Evolutionary conservation across 1,139 yeast species (phyloP), one percentile per base, ranked within the genome.

Genomic region (Ogataea hybrid): DNA sequence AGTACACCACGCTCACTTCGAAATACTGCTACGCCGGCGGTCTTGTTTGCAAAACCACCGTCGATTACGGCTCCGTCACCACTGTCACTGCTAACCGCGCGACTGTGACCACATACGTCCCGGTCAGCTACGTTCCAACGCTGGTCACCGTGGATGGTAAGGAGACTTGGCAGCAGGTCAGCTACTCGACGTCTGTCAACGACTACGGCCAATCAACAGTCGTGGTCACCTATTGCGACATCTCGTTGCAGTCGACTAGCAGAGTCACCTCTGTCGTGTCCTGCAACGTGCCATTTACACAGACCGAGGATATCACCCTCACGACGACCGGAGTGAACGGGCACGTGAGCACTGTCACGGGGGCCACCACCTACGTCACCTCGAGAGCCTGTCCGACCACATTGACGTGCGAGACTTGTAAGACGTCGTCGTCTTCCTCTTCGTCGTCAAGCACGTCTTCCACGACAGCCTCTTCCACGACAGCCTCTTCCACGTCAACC

Each of bases 211-310:
- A 38, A 14, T 28, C 43, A 3, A 40, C 46, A 2, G 45, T 42
- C 3, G 41, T 50, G 25, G 47, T 52, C 8, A 54, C 58, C 17
- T 52, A 49, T 18, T 54, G 58, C 39, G 54, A 43, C 21, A 47
- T 53, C 25, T 40, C 47, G 3, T 37, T 43, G 15, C 33, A 45
- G 7, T 35, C 47, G 3, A 18, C 41, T 11, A 28, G 25, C 20
- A 28, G 47, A 3, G 44, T 29, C 12, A 38, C 44, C 18, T 46
- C 51, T 3, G 39, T 49, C 3, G 41, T 49, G 22, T 42, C 51
- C 9, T 49, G 53, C 34, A 41, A 43, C 32, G 37, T 44, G 10
- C 47, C 49, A 17, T 49, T 38, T 38, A 45, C 53, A 5, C 28
- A 30, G 28, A 43, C 46, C 2, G 41, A 32, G 14, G 38, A 45